phyloP scores from a whole-genome alignment of 2,329 filamentous ascomycete species.

The Dothideomycetidae sp. region DNA sequence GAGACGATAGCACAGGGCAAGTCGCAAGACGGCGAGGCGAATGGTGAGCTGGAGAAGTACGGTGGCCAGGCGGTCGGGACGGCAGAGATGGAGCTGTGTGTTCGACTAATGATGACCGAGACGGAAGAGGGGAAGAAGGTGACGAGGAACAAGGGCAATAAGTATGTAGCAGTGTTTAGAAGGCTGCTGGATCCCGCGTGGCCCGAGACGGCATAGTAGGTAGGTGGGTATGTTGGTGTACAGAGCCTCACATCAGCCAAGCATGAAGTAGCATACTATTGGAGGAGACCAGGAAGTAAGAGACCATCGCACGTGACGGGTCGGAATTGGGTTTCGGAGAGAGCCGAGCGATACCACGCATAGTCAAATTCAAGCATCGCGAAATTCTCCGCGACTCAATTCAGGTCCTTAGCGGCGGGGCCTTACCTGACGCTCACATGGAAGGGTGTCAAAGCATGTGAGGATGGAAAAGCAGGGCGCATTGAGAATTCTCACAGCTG shows the following conservation, averaged over 20 bases:
- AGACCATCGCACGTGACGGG: too few species aligned
- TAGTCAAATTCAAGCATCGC: too few species aligned
- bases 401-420: too few species aligned
- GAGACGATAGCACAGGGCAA: conserved; percentile 48
- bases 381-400: too few species aligned
- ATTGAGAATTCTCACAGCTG: too few species aligned
- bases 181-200: conserved; percentile 68
- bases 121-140: conserved; percentile 99
- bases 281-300: too few species aligned
- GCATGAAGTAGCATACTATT: background rate
- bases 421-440: too few species aligned
- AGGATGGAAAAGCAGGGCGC: too few species aligned
- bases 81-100: conserved; percentile 44
- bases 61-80: conserved; percentile 48
- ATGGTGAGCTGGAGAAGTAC: too few species aligned
- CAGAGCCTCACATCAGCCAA: background rate
- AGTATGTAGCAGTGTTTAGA: conserved; percentile 80
- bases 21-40: conserved; percentile 34
- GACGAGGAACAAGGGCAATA: conserved; percentile 72
- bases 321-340: too few species aligned
- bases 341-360: too few species aligned
- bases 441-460: too few species aligned
- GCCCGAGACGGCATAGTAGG: conserved; percentile 27
- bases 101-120: conserved; percentile 60
- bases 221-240: background rate